Base-by-base conservation (phyloP, 1,284 basidiomycete genomes). In the Ceratobasidium sp. region DNA sequence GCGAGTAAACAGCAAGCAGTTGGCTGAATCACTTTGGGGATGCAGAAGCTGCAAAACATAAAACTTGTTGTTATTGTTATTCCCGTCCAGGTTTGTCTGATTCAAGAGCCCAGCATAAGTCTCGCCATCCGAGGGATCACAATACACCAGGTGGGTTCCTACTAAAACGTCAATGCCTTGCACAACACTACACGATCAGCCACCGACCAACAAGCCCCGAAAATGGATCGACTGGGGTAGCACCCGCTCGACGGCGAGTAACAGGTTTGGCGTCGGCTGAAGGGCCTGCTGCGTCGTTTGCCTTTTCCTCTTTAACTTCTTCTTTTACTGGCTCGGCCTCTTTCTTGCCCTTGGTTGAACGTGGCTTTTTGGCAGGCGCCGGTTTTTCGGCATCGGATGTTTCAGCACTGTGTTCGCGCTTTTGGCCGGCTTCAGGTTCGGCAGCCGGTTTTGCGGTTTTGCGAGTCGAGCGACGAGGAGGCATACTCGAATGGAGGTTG, bases 51-150 rank as follows among this genome's bases (percentile, higher is more conserved):
- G 88, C n/a, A 89, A 80, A 1, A 88, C 86, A 74, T 89, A 89
- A 79, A 88, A 89, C 59, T 53, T 70, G 59, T 62, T 65, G 21
- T 71, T 65, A 50, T 70, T 73, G 60, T 64, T 64, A n/a, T 52
- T 53, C 21, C 72, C 34, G 72, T 52, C 83, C 26, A 89, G 82
- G 75, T 89, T 84, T 0, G 88, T 89, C 79, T 90, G 88, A 78
- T 89, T 89, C 72, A 90, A 83, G 83, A 87, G 88, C n/a, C 86
- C 88, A 77, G 90, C 89, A 85, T 85, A 90, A 14, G 88, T 83
- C 34, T 79, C 76, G 16, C 81, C 82, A 52, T 85, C 83, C 1
- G 75, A 78, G 57, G 84, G 82, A 34, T 79, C 78, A 74, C 45
- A 36, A 28, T 85, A 87, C 10, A 90, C 88, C 77, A 88, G 82